Evolutionary conservation across 2,329 filamentous ascomycete genomes (phyloP).

Genomic region (Beauveria asiatica): DNA sequence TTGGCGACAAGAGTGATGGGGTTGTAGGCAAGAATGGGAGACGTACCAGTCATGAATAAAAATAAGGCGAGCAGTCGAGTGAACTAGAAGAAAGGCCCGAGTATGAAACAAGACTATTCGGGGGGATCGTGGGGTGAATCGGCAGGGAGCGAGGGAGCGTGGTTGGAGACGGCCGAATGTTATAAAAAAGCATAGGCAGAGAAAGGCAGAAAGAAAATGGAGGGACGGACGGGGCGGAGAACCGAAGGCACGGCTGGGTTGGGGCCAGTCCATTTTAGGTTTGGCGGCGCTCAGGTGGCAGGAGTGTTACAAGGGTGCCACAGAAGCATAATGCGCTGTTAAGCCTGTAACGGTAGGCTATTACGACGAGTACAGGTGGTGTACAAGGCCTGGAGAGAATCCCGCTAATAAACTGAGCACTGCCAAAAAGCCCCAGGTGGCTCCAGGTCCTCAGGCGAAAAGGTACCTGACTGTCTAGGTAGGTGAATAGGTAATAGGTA

Average conservation of each 20-base stretch:
- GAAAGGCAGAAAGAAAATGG: slow-evolving; percentile 26
- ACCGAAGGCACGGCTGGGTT: slow-evolving; percentile 21
- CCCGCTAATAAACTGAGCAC: too few relatives aligned
- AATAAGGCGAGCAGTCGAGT: slow-evolving; percentile 28
- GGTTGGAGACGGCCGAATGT: slow-evolving; percentile 25
- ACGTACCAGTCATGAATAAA: slow-evolving; percentile 46
- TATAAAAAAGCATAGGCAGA: slow-evolving; percentile 27
- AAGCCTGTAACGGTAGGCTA: too few relatives aligned
- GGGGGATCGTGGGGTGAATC: slow-evolving; percentile 7
- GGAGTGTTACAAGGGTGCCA: slow-evolving; percentile 4
- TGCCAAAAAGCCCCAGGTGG: too few relatives aligned
- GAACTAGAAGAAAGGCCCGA: slow-evolving; percentile 17
- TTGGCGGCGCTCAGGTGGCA: not conserved
- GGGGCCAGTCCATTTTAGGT: slow-evolving; percentile 18
- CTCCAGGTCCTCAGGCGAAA: too few relatives aligned
- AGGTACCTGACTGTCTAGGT: too few relatives aligned
- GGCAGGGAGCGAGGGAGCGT: slow-evolving; percentile 22
- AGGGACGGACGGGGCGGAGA: slow-evolving; percentile 20
- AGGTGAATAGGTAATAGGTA: too few relatives aligned
- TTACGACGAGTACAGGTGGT: too few relatives aligned
- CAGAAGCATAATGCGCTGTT: not conserved
- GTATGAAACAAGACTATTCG: not conserved
- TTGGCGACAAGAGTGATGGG: slow-evolving; percentile 15
- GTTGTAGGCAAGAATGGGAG: slow-evolving; percentile 18
- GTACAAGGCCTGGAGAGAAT: too few relatives aligned